phyloP scores from a whole-genome alignment of 2,329 filamentous ascomycete species.

The Monosporascus sp. region DNA sequence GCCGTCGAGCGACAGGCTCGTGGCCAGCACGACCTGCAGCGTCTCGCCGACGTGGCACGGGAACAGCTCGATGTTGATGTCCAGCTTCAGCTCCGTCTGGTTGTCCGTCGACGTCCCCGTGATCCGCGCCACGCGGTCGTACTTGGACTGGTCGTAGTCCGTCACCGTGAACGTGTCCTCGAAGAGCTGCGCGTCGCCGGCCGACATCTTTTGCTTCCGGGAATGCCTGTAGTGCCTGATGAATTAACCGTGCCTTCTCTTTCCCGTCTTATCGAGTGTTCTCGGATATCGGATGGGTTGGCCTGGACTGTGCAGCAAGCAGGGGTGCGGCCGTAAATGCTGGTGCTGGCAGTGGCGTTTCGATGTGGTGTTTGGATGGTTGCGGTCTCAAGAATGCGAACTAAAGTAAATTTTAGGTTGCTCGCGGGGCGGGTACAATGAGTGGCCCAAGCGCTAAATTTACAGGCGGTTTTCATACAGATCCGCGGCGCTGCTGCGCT shows the following conservation, averaged over 20 bases:
- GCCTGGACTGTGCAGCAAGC: neutral
- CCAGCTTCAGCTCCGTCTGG: constrained; percentile 72
- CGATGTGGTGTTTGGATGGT: neutral
- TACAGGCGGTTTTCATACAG: constrained; percentile 11
- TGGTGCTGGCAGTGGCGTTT: neutral
- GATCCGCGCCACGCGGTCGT: constrained; percentile 90
- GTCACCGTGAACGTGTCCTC: constrained; percentile 87
- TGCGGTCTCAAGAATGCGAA: neutral
- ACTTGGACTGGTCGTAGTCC: constrained; percentile 75
- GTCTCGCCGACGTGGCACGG: constrained; percentile 68
- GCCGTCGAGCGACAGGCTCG: constrained; percentile 81
- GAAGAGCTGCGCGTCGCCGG: constrained; percentile 87
- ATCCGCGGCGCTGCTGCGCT: neutral
- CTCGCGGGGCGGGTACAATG: neutral
- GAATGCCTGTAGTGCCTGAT: neutral
- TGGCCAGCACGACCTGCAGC: constrained; percentile 76
- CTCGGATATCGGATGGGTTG: neutral
- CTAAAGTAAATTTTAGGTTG: neutral
- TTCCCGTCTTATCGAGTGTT: neutral
- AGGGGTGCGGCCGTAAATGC: neutral
- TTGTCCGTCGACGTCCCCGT: constrained; percentile 70
- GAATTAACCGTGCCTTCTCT: neutral
- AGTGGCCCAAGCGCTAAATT: constrained; percentile 18
- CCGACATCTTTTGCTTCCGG: constrained; percentile 34
- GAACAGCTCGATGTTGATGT: constrained; percentile 93